Evolutionary conservation across 1,139 yeast genomes (phyloP).

Genomic region (Suhomyces bokatorum): DNA sequence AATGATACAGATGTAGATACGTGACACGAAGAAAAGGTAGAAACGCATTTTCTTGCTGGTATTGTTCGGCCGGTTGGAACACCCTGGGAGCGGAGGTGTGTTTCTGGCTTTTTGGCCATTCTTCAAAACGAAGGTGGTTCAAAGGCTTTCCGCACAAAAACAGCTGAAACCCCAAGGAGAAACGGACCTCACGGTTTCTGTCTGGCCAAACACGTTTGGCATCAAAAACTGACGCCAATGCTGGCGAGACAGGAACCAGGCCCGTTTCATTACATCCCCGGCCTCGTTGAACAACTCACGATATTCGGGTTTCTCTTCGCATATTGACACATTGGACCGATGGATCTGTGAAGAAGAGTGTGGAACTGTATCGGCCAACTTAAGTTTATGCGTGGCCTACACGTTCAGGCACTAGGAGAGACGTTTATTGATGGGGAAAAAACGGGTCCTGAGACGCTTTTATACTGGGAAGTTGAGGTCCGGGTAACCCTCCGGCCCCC

Average conservation of each 20-base stretch:
- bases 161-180: constrained; percentile 5
- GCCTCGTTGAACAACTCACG: constrained; percentile 4
- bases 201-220: not conserved
- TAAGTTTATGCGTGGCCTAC: constrained; percentile 41
- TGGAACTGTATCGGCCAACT: constrained; percentile 40
- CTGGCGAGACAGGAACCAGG: not conserved
- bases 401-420: not conserved
- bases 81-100: constrained; percentile 1
- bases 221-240: constrained; percentile 6
- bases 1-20: constrained; percentile 2
- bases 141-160: not conserved
- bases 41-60: constrained; percentile 1
- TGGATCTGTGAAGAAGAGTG: constrained; percentile 24
- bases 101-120: not conserved
- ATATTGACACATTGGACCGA: constrained; percentile 56
- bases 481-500: constrained; percentile 11
- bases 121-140: constrained; percentile 6
- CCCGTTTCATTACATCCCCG: not conserved
- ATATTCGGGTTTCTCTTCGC: constrained; percentile 34
- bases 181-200: not conserved
- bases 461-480: constrained; percentile 4
- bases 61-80: constrained; percentile 6
- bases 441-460: not conserved
- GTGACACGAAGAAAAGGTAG: constrained; percentile 7
- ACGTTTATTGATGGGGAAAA: constrained; percentile 10